phyloP scores from a whole-genome alignment of 164 flowering plant genomes.

The Liquidambar formosana region DNA sequence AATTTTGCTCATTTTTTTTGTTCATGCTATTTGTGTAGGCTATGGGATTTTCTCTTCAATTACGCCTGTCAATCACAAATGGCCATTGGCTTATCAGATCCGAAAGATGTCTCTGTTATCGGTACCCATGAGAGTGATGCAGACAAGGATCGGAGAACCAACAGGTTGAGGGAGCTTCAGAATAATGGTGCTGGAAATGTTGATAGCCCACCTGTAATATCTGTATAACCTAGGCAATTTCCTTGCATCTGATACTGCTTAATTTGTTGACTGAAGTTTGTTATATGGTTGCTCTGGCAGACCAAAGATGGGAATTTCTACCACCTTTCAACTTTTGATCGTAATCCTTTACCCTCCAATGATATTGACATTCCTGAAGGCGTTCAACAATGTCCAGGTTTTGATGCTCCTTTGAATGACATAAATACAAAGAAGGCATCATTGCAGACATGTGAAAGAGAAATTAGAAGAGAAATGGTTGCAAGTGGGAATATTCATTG shows the following conservation, averaged over 20 bases:
- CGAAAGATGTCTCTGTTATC: slow-evolving; percentile 7
- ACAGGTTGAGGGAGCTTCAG: slow-evolving; percentile 9
- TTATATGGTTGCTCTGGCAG: slow-evolving; percentile 21
- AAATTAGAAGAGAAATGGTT: slow-evolving; percentile 8
- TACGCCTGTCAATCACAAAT: slow-evolving; percentile 3
- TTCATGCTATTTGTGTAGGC: slow-evolving; percentile 22
- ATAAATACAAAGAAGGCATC: slow-evolving; percentile 6
- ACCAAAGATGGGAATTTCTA: slow-evolving; percentile 8
- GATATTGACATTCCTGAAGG: slow-evolving; percentile 12
- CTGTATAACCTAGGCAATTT: neutral
- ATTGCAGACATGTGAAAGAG: neutral
- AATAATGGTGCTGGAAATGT: slow-evolving; percentile 4
- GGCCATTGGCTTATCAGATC: neutral
- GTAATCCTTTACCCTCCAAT: slow-evolving; percentile 5
- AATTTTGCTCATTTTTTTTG: neutral
- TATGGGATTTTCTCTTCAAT: slow-evolving; percentile 35
- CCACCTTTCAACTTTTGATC: neutral
- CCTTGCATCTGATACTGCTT: neutral
- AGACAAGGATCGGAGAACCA: slow-evolving; percentile 4
- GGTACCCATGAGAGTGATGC: slow-evolving; percentile 8
- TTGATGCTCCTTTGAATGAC: slow-evolving; percentile 11
- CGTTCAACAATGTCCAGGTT: slow-evolving; percentile 7
- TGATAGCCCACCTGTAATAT: slow-evolving; percentile 22
- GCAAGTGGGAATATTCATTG: slow-evolving; percentile 5
- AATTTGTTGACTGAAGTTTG: neutral